Evolutionary conservation across 306 rosid species (phyloP).

Genomic region (Aeschynomene evenia): DNA sequence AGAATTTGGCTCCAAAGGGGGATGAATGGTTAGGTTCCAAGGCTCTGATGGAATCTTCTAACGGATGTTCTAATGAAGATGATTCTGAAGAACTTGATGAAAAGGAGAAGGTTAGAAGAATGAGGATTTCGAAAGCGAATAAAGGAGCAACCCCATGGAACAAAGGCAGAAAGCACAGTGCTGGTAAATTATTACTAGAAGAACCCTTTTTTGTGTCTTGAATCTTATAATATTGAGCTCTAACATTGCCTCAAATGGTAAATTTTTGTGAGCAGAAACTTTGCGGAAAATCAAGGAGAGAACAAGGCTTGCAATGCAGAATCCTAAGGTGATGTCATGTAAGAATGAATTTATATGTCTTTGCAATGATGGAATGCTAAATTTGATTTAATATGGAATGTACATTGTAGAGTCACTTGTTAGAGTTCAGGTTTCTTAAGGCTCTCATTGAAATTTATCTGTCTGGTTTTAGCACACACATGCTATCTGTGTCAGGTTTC

Average conservation of each 20-base stretch:
- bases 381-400: background rate
- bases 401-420: background rate
- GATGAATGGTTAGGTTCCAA: conserved; percentile 26
- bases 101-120: conserved; percentile 60
- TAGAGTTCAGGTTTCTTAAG: background rate
- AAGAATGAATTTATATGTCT: conserved; percentile 52
- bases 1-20: conserved; percentile 38
- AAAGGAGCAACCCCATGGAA: conserved; percentile 78
- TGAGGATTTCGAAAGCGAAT: conserved; percentile 74
- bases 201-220: background rate
- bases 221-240: conserved; percentile 6
- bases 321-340: conserved; percentile 96
- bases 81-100: conserved; percentile 48
- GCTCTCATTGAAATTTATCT: background rate
- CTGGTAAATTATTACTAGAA: conserved; percentile 66
- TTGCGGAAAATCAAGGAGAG: conserved; percentile 66
- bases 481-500: background rate
- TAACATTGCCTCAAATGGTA: conserved; percentile 7
- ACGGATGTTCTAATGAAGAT: conserved; percentile 33
- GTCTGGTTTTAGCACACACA: background rate
- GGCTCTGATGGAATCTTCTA: conserved; percentile 1
- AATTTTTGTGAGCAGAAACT: conserved; percentile 51
- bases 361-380: background rate
- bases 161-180: conserved; percentile 81
- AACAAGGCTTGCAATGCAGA: conserved; percentile 83